phyloP scores from a whole-genome alignment of 2,329 filamentous ascomycete genomes.

The Plenodomus tracheiphilus region DNA sequence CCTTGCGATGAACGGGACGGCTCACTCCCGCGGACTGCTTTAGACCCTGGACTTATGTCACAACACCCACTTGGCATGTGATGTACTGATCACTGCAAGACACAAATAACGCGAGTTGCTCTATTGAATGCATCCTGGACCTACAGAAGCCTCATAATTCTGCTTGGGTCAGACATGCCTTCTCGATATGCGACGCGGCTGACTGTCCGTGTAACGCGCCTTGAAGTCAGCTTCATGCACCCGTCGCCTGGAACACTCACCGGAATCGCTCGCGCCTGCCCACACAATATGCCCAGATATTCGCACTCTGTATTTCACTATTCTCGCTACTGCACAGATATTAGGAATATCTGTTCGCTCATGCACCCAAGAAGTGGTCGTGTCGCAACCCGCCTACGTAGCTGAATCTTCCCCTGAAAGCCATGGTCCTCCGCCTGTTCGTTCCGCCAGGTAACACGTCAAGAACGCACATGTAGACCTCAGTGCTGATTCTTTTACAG shows the following conservation, averaged over 20 bases:
- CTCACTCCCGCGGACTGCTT: background rate
- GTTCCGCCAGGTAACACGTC: slow-evolving; percentile 30
- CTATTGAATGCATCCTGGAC: background rate
- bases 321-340: slow-evolving; percentile 4
- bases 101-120: background rate
- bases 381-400: background rate
- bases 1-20: background rate
- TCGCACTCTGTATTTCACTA: background rate
- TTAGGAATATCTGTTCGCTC: background rate
- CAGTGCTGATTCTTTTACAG: slow-evolving; percentile 8
- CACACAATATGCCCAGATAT: background rate
- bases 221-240: slow-evolving; percentile 15
- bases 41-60: background rate
- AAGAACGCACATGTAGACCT: background rate
- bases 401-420: background rate
- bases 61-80: background rate
- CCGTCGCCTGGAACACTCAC: slow-evolving; percentile 11
- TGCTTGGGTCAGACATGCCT: background rate
- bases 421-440: slow-evolving; percentile 34
- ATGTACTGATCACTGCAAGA: background rate
- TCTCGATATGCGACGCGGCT: background rate
- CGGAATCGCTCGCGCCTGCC: slow-evolving; percentile 9
- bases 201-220: background rate
- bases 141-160: background rate
- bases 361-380: slow-evolving; percentile 4